phyloP scores from a whole-genome alignment of 495 filamentous ascomycete species.

The Acidomyces sp. region DNA sequence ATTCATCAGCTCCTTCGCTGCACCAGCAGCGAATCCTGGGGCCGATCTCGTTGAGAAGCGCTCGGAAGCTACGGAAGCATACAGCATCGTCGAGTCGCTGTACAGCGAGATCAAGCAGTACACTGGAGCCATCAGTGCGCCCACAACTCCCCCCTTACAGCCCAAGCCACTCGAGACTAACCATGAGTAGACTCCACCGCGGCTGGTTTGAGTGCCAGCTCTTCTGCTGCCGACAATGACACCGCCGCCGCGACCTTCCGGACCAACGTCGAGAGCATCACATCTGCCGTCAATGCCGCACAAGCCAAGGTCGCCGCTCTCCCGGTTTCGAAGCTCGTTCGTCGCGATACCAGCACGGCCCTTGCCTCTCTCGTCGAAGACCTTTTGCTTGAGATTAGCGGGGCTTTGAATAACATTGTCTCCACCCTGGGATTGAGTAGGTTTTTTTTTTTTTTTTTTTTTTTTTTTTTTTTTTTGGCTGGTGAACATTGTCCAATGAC shows the following conservation, averaged over 20 bases:
- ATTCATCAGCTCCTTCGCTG: slow-evolving; percentile 13
- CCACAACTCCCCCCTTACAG: neutral
- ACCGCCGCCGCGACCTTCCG: slow-evolving; percentile 15
- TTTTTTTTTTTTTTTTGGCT: too few relatives aligned
- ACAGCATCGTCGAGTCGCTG: slow-evolving; percentile 20
- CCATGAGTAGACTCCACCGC: slow-evolving; percentile 11
- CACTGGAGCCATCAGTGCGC: slow-evolving; percentile 19
- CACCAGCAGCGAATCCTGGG: slow-evolving; percentile 1
- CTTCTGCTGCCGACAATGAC: slow-evolving; percentile 12
- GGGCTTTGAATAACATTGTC: slow-evolving; percentile 19
- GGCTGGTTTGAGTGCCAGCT: slow-evolving; percentile 9
- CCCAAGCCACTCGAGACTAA: neutral
- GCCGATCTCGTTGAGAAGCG: slow-evolving; percentile 13
- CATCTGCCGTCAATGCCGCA: slow-evolving; percentile 14
- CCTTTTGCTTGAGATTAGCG: slow-evolving; percentile 18
- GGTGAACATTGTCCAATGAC: neutral
- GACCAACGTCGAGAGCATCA: slow-evolving; percentile 15
- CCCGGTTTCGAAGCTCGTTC: neutral
- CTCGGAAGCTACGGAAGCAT: slow-evolving; percentile 6
- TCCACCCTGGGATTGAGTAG: slow-evolving; percentile 19
- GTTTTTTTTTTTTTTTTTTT: neutral
- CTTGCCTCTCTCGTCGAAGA: slow-evolving; percentile 15
- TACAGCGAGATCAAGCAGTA: slow-evolving; percentile 20
- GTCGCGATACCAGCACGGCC: slow-evolving; percentile 12
- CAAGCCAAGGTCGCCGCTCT: slow-evolving; percentile 3